Evolutionary conservation across 1,284 basidiomycete species (phyloP).

Genomic region (Coriolopsis trogii): DNA sequence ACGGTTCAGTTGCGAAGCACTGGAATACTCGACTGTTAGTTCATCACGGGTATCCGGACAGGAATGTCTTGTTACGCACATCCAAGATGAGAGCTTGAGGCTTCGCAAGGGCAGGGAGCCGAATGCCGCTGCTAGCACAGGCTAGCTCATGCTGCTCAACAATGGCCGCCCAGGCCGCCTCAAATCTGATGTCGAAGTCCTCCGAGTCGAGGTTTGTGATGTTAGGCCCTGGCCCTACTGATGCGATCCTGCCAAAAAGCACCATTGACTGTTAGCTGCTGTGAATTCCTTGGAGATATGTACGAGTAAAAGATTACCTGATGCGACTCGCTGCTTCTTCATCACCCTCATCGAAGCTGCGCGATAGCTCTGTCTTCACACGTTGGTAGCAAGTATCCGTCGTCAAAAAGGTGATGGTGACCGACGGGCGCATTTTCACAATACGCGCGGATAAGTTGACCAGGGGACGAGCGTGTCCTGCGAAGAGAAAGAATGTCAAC

Average conservation of each 20-base stretch:
- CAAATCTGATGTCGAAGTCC: not conserved
- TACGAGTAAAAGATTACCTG: too few species aligned
- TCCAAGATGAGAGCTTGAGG: constrained; percentile 14
- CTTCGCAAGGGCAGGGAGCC: not conserved
- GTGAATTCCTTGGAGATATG: too few species aligned
- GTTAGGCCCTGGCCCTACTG: not conserved
- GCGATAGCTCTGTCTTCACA: constrained; percentile 5
- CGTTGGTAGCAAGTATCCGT: constrained; percentile 5
- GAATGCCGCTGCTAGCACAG: constrained; percentile 2
- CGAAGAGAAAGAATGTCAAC: too few species aligned
- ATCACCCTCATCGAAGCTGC: constrained; percentile 9
- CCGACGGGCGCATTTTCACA: not conserved
- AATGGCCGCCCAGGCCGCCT: not conserved
- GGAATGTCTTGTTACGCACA: not conserved
- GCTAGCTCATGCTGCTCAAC: constrained; percentile 1
- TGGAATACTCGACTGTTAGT: not conserved
- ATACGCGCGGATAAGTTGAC: not conserved
- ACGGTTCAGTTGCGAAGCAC: constrained; percentile 17
- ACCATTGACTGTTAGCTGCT: too few species aligned
- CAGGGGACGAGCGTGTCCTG: constrained; percentile 2
- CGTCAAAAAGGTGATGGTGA: constrained; percentile 9
- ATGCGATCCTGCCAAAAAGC: not conserved
- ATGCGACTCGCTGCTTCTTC: not conserved
- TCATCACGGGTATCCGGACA: not conserved
- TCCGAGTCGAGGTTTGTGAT: not conserved